phyloP scores from a whole-genome alignment of 768 basidiomycete genomes.

The Mycena pura region DNA sequence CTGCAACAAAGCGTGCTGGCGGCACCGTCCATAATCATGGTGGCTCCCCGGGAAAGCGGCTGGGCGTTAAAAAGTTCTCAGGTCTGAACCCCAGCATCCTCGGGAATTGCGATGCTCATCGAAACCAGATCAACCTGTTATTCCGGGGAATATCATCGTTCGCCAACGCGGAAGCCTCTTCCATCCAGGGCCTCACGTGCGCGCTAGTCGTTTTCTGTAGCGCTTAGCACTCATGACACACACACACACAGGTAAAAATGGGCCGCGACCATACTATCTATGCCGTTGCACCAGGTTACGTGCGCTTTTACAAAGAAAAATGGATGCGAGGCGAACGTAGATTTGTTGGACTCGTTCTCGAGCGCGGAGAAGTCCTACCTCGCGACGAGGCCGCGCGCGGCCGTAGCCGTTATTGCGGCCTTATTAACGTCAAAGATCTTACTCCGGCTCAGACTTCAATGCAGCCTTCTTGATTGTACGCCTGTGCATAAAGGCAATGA shows the following conservation, averaged over 20 bases:
- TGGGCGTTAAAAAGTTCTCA: conserved; percentile 96
- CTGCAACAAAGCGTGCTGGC: conserved; percentile 95
- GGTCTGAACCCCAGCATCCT: conserved; percentile 55
- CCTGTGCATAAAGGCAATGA: too few species aligned
- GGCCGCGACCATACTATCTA: conserved; percentile 96
- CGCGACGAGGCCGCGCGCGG: conserved; percentile 76
- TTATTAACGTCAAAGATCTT: conserved; percentile 64
- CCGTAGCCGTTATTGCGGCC: conserved; percentile 84
- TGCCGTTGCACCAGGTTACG: conserved; percentile 87
- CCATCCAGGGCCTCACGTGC: conserved; percentile 92
- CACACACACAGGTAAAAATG: conserved; percentile 81
- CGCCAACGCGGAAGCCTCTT: conserved; percentile 93
- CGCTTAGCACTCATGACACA: conserved; percentile 10
- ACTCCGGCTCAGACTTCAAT: conserved; percentile 4
- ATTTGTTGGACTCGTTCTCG: conserved; percentile 84
- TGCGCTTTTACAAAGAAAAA: conserved; percentile 91
- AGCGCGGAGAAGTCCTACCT: conserved; percentile 85
- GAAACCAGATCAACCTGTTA: conserved; percentile 81
- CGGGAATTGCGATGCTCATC: not conserved
- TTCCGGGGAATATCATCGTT: conserved; percentile 95
- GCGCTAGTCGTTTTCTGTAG: conserved; percentile 54
- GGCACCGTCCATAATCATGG: conserved; percentile 94
- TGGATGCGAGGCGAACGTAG: conserved; percentile 76
- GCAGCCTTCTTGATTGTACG: conserved; percentile 20
- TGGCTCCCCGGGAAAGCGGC: conserved; percentile 89